Evolutionary conservation across 441 rosid species (phyloP), one percentile per base, ranked within the genome.

Genomic region (Adansonia rubrostipa): DNA sequence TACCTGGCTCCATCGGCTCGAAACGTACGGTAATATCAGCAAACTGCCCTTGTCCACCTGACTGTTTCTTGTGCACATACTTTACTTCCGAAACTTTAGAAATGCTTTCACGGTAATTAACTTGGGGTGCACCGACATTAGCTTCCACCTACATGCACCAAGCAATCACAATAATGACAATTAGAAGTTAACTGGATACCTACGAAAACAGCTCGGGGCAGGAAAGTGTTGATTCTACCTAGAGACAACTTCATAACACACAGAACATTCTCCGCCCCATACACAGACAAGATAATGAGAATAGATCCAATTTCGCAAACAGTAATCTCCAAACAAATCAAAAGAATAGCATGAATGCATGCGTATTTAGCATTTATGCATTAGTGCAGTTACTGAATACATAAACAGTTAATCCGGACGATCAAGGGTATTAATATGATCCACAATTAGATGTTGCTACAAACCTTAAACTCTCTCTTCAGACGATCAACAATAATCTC

Each of bases 401-500:
- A 47, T 44, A 22, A 2, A 51, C 14, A 60, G 11, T 24, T 70
- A 11, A 69, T 9, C 19, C 15, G 73, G 6, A 22, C 24, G 73
- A 48, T 69, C 42, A 69, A 69, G 17, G 7, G 33, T 22, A 20
- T 50, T 20, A 47, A 66, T 44, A 42, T 66, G 53, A 48, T 70
- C 3, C 42, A 50, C 19, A 70, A 67, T 45, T 68, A 60, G 28
- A 17, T 73, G 68, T n/a, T 50, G 40, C 77, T 54, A 72, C 60
- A 50, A 75, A 95, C 99, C 93, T 93, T 96, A 78, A 86, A 96
- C 84, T 94, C 98, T 85, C 99, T 91, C 87, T 91, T 92, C 63
- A 94, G 97, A 40, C 96, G 90, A 77, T 96, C 99, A n/a, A 96
- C 97, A 63, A 96, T 94, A 79, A 96, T 96, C 87, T 96, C 99